Base-by-base conservation (phyloP, 2,329 filamentous ascomycete species). In the Davidsoniella virescens region DNA sequence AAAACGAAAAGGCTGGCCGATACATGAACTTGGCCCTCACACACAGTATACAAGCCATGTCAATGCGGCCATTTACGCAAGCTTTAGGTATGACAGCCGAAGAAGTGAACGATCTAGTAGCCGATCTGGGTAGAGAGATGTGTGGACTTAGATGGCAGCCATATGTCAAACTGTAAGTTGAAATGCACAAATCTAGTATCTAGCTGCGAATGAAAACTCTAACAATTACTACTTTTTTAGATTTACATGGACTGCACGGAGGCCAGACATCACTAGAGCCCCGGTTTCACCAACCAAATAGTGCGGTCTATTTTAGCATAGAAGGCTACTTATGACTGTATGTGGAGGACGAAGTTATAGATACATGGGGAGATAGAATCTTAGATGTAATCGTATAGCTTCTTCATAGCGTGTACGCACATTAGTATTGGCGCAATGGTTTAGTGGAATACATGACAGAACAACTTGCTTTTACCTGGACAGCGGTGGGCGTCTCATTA, bases 21-120 rank as follows among this genome's bases (percentile, higher is more conserved):
- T 94, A 85, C 84, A 94, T 93, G 65, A 87, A 90, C 59, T 68
- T 90, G 20, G 81, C 79, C 38, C 70, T 94, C 57, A 79, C 74
- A 9, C 77, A 84, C 59, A 82, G 83, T 23, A 65, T 93, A 46
- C 76, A 87, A 57, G 78, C 80, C 10, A 69, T 93, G 58, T 82
- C 80, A 56, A 64, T 92, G 58, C 82, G 74, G 36, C 82, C 87
- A 6, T 72, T 95, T 60, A 80, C 76, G 42, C 74, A 65, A 48
- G 58, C 61, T 37, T 52, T 62, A 16, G 56, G 80, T 52, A 61
- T 61, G 58, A 58, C 52, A 3, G 69, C 80, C 40, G 75, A 76
- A 48, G 69, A 84, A 54, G 80, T 93, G 44, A 67, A 70, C 51
- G 69, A 71, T 14, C 67, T 93, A 36, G 69, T 80, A 43, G 65